Evolutionary conservation across 805 yeast genomes (phyloP), one percentile per base, ranked within the genome.

Genomic region (Ogataea pini): DNA sequence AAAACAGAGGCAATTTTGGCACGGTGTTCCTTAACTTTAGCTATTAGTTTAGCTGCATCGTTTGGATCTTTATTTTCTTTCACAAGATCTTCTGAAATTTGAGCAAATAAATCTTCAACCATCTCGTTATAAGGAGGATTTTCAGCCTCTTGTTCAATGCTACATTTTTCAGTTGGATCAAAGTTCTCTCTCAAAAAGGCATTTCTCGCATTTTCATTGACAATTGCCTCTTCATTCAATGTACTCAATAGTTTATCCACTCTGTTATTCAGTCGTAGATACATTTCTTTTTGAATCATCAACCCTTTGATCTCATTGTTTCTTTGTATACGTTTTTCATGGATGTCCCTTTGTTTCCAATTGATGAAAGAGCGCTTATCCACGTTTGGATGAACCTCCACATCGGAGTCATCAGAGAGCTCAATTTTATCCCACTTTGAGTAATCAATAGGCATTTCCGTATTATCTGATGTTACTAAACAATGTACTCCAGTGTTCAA

Each of bases 341-440:
- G 99, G 55, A 94, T 94, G 58, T 91, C 96, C 61, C 96, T 86
- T 70, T 94, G 99, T 64, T 89, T 92, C 99, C 98, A 92, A 50
- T 83, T 80, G 59, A 94, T 89, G 57, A 94, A 92, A 1, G 98
- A 91, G 33, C 72, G 73, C 65, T 94, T 94, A 67, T 94, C 99
- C 27, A 94, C 99, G 63, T 94, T 94, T 50, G 98, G 99, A 65
- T 94, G 99, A 13, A 92, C 98, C 62, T 94, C 99, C 42, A 94
- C 75, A 61, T 94, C 99, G 7, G 97, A 89, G 68, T 94, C 99
- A 65, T 94, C 99, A 17, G 97, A 89, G 33, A 94, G 72, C 67
- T 94, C 99, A 50, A 94, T 80, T 65, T 89, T 89, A 69, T 94
- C 99, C 98, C 99, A 94, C 65, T 92, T 94, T 9, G 97, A 89